Percentiles rank a stretch among this genome's conserved stretches.
Conservation (phyloP, 805 yeast species). For the Ogataea pini region DNA sequence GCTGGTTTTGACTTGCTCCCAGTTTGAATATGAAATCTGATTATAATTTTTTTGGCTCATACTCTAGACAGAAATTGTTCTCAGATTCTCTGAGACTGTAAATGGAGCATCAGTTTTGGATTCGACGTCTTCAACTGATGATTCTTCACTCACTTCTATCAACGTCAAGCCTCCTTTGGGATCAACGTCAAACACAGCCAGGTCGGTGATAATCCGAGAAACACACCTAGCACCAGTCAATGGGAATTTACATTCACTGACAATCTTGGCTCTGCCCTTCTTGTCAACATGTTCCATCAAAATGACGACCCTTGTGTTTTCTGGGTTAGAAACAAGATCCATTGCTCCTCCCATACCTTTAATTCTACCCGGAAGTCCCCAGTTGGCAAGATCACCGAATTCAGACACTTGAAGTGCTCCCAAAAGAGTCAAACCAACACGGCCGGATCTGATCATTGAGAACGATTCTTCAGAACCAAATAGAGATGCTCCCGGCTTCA, state of each 20-base stretch:
- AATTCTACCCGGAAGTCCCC: slow-evolving; percentile 53
- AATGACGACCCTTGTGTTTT: slow-evolving; percentile 45
- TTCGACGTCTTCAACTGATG: slow-evolving; percentile 22
- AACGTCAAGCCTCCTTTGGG: slow-evolving; percentile 39
- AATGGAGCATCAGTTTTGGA: slow-evolving; percentile 44
- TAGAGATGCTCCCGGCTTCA: slow-evolving; percentile 46
- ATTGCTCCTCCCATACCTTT: slow-evolving; percentile 59
- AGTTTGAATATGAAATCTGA: slow-evolving; percentile 24
- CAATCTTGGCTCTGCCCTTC: slow-evolving; percentile 48
- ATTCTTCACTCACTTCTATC: slow-evolving; percentile 43
- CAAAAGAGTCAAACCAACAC: slow-evolving; percentile 43
- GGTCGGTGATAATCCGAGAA: slow-evolving; percentile 46
- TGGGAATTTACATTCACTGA: slow-evolving; percentile 46
- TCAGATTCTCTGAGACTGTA: slow-evolving; percentile 7
- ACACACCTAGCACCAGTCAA: slow-evolving; percentile 49
- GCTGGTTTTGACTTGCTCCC: slow-evolving; percentile 48
- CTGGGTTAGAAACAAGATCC: slow-evolving; percentile 51
- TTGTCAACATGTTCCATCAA: slow-evolving; percentile 50
- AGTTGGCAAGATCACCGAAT: slow-evolving; percentile 51
- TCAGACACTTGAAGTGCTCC: slow-evolving; percentile 53
- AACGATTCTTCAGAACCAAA: slow-evolving; percentile 54
- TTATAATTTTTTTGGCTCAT: too few species aligned
- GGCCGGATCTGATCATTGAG: slow-evolving; percentile 50
- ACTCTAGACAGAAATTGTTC: not conserved
- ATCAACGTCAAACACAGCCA: slow-evolving; percentile 50